A percentile compares a stretch with the other conserved stretches of the same genome.
phyloP scores from a whole-genome alignment of 2,329 filamentous ascomycete genomes.

The Lasiodiplodia sp. region DNA sequence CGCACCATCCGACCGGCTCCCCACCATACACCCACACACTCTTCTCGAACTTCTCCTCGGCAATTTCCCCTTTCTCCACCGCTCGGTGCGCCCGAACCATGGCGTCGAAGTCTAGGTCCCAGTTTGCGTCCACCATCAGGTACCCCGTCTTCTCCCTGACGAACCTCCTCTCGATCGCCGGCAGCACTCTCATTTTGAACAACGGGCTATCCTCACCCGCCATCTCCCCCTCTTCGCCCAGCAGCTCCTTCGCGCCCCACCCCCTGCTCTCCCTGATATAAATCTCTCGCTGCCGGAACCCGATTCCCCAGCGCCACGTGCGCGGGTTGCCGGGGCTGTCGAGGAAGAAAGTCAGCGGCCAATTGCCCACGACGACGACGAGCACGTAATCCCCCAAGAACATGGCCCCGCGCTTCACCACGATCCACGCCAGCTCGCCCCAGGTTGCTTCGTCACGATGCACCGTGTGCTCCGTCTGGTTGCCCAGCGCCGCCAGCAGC shows the following conservation, averaged over 20 bases:
- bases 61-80: conserved; percentile 67
- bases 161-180: conserved; percentile 72
- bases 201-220: conserved; percentile 62
- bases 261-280: conserved; percentile 78
- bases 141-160: conserved; percentile 85
- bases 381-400: conserved; percentile 77
- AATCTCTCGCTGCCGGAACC: conserved; percentile 81
- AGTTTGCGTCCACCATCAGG: conserved; percentile 81
- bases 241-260: conserved; percentile 70
- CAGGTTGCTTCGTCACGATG: conserved; percentile 62
- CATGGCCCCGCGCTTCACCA: conserved; percentile 66
- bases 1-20: conserved; percentile 62
- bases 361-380: conserved; percentile 52
- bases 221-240: conserved; percentile 49
- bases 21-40: conserved; percentile 61
- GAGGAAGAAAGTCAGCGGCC: conserved; percentile 60
- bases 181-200: conserved; percentile 68
- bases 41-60: conserved; percentile 72
- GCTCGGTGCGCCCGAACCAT: conserved; percentile 79
- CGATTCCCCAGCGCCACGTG: conserved; percentile 75
- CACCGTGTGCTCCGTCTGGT: conserved; percentile 71
- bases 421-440: conserved; percentile 62
- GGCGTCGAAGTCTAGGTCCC: conserved; percentile 83
- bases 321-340: conserved; percentile 68
- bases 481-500: conserved; percentile 68